Base-by-base conservation (phyloP, 2,329 filamentous ascomycete species). In the Knufia petricola region DNA sequence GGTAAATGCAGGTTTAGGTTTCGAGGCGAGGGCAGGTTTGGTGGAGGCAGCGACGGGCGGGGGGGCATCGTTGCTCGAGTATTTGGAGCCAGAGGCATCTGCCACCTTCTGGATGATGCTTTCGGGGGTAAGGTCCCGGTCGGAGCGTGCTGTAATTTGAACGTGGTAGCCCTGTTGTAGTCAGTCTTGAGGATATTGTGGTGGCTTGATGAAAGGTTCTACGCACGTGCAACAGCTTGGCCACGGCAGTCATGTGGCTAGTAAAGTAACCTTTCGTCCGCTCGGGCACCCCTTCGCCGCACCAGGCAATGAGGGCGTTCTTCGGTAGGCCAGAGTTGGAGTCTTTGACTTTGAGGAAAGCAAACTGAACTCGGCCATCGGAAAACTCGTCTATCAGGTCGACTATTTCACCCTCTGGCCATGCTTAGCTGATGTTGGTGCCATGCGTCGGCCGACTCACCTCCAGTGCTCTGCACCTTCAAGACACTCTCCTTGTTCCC, bases 181-280 rank as follows among this genome's bases (percentile, higher is more conserved):
- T 49, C 23, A 52, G 17, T 26, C 40, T 53, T 24, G 50, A 50
- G n/a, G n/a, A n/a, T n/a, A n/a, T n/a, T n/a, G n/a, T n/a, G n/a
- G 54, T 48, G 49, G 41, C 24, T 9, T 48, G 10, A 8, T 21
- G 19, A 20, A 3, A 8, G 12, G 8, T 34, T 4, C 15, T 20
- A 63, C 69, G 44, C 63, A 82, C 82, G 70, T 95, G 89, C 36
- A 98, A 78, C 58, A 95, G 76, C 69, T 95, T 95, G 53, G 88
- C 82, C 31, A 96, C 88, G 41, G 87, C 84, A 52, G 85, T 82
- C 41, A 92, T 73, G 69, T 98, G 90, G 69, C 88, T 95, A 57
- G 87, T 95, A 65, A 98, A 98, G 70, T 96, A 96, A 56, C 92
- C 92, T 70, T 96, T 98, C 53, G 90, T 96, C 61, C 90, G 78